Base-by-base conservation (phyloP, 2,329 filamentous ascomycete genomes). In the Trichophyton rubrum region DNA sequence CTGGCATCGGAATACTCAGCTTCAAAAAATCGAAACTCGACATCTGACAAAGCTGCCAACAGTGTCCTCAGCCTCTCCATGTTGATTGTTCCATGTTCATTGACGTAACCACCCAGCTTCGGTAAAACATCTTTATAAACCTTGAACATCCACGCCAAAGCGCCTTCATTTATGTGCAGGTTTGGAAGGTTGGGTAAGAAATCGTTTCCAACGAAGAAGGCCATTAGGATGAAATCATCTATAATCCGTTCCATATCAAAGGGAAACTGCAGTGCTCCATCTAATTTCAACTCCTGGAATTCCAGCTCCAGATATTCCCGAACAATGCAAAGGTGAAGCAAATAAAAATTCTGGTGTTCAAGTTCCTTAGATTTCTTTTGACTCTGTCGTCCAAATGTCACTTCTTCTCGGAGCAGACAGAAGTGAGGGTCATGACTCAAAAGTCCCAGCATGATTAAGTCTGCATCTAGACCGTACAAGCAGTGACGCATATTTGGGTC, bases 211-310 rank as follows among this genome's bases (percentile, higher is more conserved):
- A 99, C 90, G 74, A 99, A 99, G 78, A 99, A 99, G 56, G 91
- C 92, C 90, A 99, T 96, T 63, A 99, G 83, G 71, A 99, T 97
- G 74, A 99, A 99, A 79, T 99, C 93, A 72, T 99, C 93, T 76
- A 99, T 97, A 70, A 99, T 85, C 65, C 88, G 85, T 78, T 99
- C 93, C 81, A 99, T 87, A 70, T 99, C 88, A 71, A 95, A 99
- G 56, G 84, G 79, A 68, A 96, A 91, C 45, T 78, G 80, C 67
- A 96, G 79, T 67, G 79, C 78, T 17, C 85, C 87, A 22, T 87
- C 82, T 69, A 86, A 77, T 73, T 93, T 85, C 67, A 99, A 77
- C 65, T 96, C 91, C 74, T 96, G 91, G 71, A 99, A 99, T 72
- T 99, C 93, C 72, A 97, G 78, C 74, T 96, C 93, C 68, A 99